Conservation (phyloP, 176 grass and related monocot species). For the Alopecurus myosuroides region DNA sequence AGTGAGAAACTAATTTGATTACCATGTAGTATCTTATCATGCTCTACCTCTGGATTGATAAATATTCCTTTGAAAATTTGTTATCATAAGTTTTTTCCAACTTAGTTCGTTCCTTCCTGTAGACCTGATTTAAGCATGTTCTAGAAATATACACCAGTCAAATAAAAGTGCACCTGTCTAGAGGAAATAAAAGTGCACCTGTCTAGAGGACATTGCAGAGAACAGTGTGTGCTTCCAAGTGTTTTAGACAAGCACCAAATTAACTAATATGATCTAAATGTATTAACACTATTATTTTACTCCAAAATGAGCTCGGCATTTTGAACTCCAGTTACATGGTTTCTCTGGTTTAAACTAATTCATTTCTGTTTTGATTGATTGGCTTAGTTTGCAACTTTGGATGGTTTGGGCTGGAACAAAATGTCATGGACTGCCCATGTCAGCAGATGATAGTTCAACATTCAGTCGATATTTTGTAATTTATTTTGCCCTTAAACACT, state of each 20-base stretch:
- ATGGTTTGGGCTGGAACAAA: not conserved
- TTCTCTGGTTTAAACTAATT: not conserved
- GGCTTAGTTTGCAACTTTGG: not conserved
- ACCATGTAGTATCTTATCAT: not conserved
- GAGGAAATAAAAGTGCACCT: not conserved
- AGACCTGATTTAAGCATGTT: not conserved
- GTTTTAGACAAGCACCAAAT: not conserved
- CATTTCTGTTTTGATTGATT: not conserved
- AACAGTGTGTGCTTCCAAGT: not conserved
- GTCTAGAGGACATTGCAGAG: not conserved
- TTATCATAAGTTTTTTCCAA: not conserved
- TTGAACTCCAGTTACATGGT: not conserved
- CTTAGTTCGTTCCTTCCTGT: not conserved
- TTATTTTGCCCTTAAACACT: no score
- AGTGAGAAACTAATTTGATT: not conserved
- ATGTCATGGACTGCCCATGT: not conserved
- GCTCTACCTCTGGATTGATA: no score
- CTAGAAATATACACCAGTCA: not conserved
- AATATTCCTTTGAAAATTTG: not conserved
- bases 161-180: not conserved
- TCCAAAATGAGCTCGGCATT: not conserved
- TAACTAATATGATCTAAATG: not conserved
- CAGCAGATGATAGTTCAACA: no score
- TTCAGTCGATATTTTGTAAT: no score
- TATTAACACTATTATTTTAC: not conserved